Percentiles rank a stretch among this genome's conserved stretches.
phyloP scores from a whole-genome alignment of 768 basidiomycete species.

The Russula sp. region DNA sequence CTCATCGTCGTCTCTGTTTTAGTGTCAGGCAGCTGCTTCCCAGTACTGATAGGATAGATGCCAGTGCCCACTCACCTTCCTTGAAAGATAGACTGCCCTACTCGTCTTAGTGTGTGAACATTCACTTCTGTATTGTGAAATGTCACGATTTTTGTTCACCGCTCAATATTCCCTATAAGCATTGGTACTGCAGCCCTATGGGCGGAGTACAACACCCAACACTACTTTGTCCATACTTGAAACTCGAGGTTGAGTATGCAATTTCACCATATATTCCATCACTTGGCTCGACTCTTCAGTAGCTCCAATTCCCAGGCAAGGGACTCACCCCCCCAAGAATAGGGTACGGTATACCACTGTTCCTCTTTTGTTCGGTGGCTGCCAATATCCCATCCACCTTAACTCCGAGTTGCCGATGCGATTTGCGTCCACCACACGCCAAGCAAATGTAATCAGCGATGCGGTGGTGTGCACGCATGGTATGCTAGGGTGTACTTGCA shows the following conservation, averaged over 20 bases:
- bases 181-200: no score
- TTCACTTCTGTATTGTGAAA: neutral
- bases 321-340: neutral
- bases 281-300: neutral
- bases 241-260: neutral
- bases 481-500: neutral
- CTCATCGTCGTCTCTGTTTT: neutral
- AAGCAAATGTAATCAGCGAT: neutral
- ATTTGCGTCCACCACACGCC: neutral
- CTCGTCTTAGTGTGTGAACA: neutral
- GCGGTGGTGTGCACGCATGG: neutral
- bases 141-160: neutral
- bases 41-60: constrained; percentile 19
- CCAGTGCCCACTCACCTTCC: neutral
- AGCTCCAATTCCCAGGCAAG: neutral
- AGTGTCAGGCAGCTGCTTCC: constrained; percentile 25
- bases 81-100: neutral
- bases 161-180: constrained; percentile 1
- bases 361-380: no score
- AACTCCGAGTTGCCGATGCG: neutral
- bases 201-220: neutral
- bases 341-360: no score
- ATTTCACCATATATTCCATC: neutral
- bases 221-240: neutral
- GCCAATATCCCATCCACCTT: neutral